A percentile compares a stretch with the other conserved stretches of the same genome.
These are phyloP conservation scores for Naematelia encephala DNA, from an alignment of 768 basidiomycete species.

Conservation along the genomic window DNA sequence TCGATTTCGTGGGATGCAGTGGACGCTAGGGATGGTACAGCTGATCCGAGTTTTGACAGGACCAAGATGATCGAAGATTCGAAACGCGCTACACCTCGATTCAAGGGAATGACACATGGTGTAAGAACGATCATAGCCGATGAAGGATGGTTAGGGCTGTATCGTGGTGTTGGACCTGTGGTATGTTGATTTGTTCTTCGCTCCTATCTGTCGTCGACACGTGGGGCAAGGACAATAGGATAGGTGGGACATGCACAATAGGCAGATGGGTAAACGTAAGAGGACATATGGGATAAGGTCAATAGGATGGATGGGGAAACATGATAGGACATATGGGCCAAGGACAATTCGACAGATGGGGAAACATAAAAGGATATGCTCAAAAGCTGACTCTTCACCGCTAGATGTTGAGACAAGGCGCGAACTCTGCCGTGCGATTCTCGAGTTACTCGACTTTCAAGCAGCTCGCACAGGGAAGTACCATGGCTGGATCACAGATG, in stretches of 20 bases:
- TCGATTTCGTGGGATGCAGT: no score
- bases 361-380: no score
- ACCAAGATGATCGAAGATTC: slow-evolving; percentile 97
- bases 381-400: no score
- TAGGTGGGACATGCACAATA: no score
- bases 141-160: slow-evolving; percentile 73
- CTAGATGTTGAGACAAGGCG: slow-evolving; percentile 96
- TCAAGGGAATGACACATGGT: slow-evolving; percentile 81
- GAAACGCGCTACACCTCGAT: slow-evolving; percentile 77
- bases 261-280: no score
- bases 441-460: slow-evolving; percentile 92
- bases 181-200: slow-evolving; percentile 55
- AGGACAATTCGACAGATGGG: no score
- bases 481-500: slow-evolving; percentile 75
- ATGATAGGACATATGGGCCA: no score
- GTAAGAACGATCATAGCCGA: slow-evolving; percentile 72
- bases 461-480: slow-evolving; percentile 81
- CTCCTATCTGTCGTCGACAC: no score
- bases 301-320: no score
- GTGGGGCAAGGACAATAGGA: no score
- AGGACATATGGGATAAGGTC: no score
- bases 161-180: slow-evolving; percentile 89
- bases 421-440: slow-evolving; percentile 93
- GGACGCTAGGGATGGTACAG: no score
- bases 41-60: slow-evolving; percentile 53